A percentile compares a stretch with the other conserved stretches of the same genome.
These are phyloP conservation scores for Claviceps maximensis DNA, from an alignment of 2,329 filamentous ascomycete species.

Conservation along the genomic window DNA sequence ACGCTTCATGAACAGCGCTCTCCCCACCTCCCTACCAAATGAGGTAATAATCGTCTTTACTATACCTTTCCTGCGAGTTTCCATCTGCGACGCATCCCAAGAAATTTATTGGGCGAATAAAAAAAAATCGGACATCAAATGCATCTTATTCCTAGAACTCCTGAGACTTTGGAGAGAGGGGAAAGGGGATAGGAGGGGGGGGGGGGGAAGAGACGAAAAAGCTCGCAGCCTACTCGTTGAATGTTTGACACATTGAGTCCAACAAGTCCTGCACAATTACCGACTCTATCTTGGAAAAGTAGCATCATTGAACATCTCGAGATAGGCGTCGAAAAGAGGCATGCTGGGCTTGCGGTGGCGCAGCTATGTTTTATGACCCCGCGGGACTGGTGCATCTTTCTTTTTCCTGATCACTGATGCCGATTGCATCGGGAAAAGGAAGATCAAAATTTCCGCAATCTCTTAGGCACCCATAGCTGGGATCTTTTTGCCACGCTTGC, in stretches of 20 bases:
- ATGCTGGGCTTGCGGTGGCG: not conserved
- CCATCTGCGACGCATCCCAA: not conserved
- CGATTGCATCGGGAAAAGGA: not conserved
- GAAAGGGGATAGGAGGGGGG: not conserved
- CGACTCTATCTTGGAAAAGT: not conserved
- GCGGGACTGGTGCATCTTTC: not conserved
- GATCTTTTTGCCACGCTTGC: conserved; percentile 49
- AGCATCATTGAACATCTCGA: not conserved
- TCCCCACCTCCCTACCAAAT: not conserved
- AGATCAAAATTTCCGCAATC: not conserved
- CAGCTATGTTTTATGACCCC: not conserved
- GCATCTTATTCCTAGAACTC: not conserved
- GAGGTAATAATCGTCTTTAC: no score
- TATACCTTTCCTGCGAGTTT: not conserved
- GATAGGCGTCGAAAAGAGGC: not conserved
- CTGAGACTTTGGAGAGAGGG: not conserved
- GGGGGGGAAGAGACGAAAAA: no score
- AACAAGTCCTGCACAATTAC: not conserved
- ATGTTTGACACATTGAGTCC: not conserved
- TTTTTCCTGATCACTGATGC: not conserved
- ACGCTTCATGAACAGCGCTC: not conserved
- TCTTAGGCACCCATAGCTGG: conserved; percentile 27
- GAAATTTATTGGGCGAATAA: not conserved
- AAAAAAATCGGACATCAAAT: not conserved
- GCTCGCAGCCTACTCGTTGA: not conserved